Evolutionary conservation across 345 rosid genomes (phyloP), one percentile per base, ranked within the genome.

Genomic region (Theobroma cacao): DNA sequence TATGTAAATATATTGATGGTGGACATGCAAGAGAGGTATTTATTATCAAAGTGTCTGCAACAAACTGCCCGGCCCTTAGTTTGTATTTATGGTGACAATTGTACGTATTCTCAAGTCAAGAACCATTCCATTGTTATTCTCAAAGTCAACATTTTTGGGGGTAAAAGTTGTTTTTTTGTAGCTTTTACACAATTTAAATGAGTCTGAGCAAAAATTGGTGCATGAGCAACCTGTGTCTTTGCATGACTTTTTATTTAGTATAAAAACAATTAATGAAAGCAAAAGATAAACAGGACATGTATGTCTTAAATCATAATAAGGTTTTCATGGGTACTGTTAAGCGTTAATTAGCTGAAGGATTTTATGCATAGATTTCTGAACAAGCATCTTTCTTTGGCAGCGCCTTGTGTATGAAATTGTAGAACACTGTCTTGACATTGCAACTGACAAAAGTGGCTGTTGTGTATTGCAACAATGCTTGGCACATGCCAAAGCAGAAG

Each of bases 391-490:
- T 58, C 5, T 24, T 4, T 3, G 14, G 82, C 83, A 90, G 89
- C 38, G 38, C 30, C 55, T 88, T 9, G 13, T 84, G 45, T 75
- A 56, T 5, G 83, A 64, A 77, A 73, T 85, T 28, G 82, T 78
- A 2, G 59, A 74, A 12, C 69, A 83, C 24, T 86, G 84, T 52
- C 15, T 82, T 10, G 68, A 72, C 7, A 77, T 85, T 24, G 86
- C 93, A 20, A 80, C 79, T 55, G 79, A 90, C 50, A 84, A 85
- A 67, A 78, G 74, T 7, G 90, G 89, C 3, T 88, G 90, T 13
- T 82, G 83, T 63, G 83, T 84, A 1, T 24, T 90, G 74, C 87
- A 86, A 78, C 53, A 70, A 18, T 82, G 87, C 43, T 26, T 87
- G 14, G 18, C 24, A 36, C 18, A 41, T 40, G 76, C 85, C 0